Evolutionary conservation across 2,329 filamentous ascomycete species (phyloP), one percentile per base, ranked within the genome.

Genomic region (Tolypocladium cylindrosporum): DNA sequence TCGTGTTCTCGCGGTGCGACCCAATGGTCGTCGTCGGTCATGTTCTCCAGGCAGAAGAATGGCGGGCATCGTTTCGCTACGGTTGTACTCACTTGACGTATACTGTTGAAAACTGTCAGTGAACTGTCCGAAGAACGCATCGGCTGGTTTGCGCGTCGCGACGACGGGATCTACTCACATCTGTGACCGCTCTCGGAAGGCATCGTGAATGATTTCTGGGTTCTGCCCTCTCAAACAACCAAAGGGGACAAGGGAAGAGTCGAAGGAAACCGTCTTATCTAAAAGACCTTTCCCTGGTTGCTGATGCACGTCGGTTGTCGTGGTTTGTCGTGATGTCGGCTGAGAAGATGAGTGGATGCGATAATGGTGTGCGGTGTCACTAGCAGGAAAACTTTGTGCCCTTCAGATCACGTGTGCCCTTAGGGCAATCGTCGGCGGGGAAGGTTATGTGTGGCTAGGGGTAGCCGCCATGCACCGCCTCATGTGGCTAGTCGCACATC

Each of bases 131-230:
- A 39, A 21, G 50, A 27, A 31, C 51, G 21, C 2, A 41, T 19
- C 19, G 27, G 54, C 1, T 19, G 31, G 24, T 31, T 40, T 8
- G 21, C 24, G n/a, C 36, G 56, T 41, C 27, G 48, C 31, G 8
- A 21, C 31, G 42, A 45, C 9, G 39, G 41, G 14, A 36, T 31
- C 39, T 50, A 89, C 89, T 89, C 80, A 93, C 89, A 82, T 88
- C 89, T 86, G 86, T 92, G 88, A 80, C 89, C 89, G 75, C 87
- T 82, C 85, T 90, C 88, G 75, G 89, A 87, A 88, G 88, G 85
- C 89, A 94, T 94, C 78, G 84, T 91, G 87, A 79, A 78, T 78
- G 75, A 71, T 70, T 65, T 77, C 48, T 54, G 69, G 66, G 71
- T 72, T 72, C 71, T 72, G 69, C 71, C 72, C 75, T 76, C 75